Evolutionary conservation across 1,139 yeast genomes (phyloP).

Genomic region (Hyphopichia wangnamkhiaoensis): DNA sequence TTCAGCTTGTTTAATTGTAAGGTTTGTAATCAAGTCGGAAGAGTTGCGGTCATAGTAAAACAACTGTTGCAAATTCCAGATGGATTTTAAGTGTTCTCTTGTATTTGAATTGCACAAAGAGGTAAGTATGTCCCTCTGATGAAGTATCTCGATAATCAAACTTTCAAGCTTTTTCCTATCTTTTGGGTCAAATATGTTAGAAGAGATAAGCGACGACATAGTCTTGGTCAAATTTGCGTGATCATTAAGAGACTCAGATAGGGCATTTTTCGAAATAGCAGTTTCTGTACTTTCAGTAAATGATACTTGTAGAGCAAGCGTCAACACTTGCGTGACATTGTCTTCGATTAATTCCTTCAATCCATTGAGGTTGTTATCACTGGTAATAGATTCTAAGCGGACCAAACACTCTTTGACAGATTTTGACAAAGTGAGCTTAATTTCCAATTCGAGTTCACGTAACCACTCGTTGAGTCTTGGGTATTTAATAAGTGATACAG

Average conservation of each 20-base stretch:
- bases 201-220: conserved; percentile 16
- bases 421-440: conserved; percentile 49
- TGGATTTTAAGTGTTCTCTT: conserved; percentile 12
- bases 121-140: conserved; percentile 50
- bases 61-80: conserved; percentile 59
- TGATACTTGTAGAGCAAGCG: conserved; percentile 58
- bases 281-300: conserved; percentile 53
- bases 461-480: conserved; percentile 67
- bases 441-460: conserved; percentile 53
- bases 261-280: conserved; percentile 12
- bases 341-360: conserved; percentile 3
- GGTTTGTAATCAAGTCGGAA: conserved; percentile 27
- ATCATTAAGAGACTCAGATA: conserved; percentile 6
- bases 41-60: conserved; percentile 37
- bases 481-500: conserved; percentile 45
- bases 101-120: conserved; percentile 19
- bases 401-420: conserved; percentile 11
- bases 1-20: conserved; percentile 56
- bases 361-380: conserved; percentile 7
- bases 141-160: conserved; percentile 66
- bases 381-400: background rate
- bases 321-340: conserved; percentile 58
- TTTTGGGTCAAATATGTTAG: conserved; percentile 24
- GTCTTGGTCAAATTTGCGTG: conserved; percentile 11
- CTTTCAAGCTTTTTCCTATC: conserved; percentile 56